Evolutionary conservation across 2,329 filamentous ascomycete genomes (phyloP), one percentile per base, ranked within the genome.

Genomic region (Hirsutella thompsonii): DNA sequence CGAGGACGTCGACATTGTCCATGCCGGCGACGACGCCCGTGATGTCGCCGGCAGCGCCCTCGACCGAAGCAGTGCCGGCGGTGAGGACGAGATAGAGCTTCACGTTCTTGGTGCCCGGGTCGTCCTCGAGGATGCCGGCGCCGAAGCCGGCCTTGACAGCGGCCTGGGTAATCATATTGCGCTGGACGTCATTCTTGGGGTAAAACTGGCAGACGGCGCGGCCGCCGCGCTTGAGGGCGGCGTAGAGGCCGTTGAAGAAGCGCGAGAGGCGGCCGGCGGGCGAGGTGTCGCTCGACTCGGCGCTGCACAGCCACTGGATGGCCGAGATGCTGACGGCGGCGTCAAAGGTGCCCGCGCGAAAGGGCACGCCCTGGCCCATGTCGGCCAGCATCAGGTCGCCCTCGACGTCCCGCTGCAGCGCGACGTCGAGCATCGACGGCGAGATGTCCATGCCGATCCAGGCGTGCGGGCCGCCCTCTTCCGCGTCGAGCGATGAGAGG

Each of bases 381-480:
- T 98, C 92, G 3, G 88, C 86, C 1, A 98, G 76, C 52, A 98
- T 71, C n/a, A 98, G 65, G 56, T 98, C 92, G 2, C 92, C 92
- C 46, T 94, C 88, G 0, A 92, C 86, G 44, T 94, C 90, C 36
- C 90, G 70, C 60, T 95, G 87, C 0, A 98, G 70, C 1, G 92
- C 92, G 36, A 95, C 76, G 49, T 92, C 88, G n/a, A 98, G 71
- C 92, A 98, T 98, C n/a, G 82, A 87, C 0, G 86, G 81, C 4
- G 83, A 87, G 20, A 98, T 81, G 58, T 98, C 92, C 83, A 96
- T 90, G 44, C 92, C 92, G n/a, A 96, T 70, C 92, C 92, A 98
- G 1, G 81, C 80, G 65, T 98, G 92, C 4, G 88, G 87, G 0
- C 88, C 88, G 41, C 84, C 84, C 44, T 87, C 79, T 10, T 80